phyloP scores from a whole-genome alignment of 768 basidiomycete species.

The Cantharellus anzutake region DNA sequence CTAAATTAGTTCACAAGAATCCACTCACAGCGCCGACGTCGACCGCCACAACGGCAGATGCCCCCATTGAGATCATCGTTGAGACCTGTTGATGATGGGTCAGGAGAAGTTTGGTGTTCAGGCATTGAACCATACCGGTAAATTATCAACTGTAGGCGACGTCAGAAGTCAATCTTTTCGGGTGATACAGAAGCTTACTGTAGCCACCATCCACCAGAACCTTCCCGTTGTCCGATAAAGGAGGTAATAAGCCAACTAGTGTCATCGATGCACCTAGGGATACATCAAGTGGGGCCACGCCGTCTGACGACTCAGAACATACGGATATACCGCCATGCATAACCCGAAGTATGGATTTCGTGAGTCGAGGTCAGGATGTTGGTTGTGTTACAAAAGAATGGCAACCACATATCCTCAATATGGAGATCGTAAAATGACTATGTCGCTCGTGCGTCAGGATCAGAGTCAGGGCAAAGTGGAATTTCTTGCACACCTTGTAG shows the following conservation, averaged over 20 bases:
- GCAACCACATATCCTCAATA: slow-evolving; percentile 97
- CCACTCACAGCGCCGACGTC: slow-evolving; percentile 73
- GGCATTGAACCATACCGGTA: slow-evolving; percentile 37
- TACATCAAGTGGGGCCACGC: background rate
- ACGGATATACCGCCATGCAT: slow-evolving; percentile 93
- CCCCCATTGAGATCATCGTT: slow-evolving; percentile 83
- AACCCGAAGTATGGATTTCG: slow-evolving; percentile 97
- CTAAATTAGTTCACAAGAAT: background rate
- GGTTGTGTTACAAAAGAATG: slow-evolving; percentile 94
- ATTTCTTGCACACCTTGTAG: slow-evolving; percentile 44
- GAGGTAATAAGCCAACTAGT: slow-evolving; percentile 83
- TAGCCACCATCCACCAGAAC: slow-evolving; percentile 85
- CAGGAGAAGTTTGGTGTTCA: background rate
- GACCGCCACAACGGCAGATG: slow-evolving; percentile 74
- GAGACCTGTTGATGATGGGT: slow-evolving; percentile 34
- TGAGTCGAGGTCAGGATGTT: slow-evolving; percentile 91
- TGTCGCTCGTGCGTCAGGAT: background rate
- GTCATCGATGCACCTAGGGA: slow-evolving; percentile 84
- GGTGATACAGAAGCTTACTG: slow-evolving; percentile 30
- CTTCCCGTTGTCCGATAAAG: slow-evolving; percentile 83
- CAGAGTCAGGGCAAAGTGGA: background rate
- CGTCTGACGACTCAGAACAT: slow-evolving; percentile 11
- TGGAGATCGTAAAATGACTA: slow-evolving; percentile 68
- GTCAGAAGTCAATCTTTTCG: slow-evolving; percentile 4
- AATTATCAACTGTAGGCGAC: slow-evolving; percentile 49